Conservation (phyloP, 129 eudicot genomes). For the Flaveria linearis region DNA sequence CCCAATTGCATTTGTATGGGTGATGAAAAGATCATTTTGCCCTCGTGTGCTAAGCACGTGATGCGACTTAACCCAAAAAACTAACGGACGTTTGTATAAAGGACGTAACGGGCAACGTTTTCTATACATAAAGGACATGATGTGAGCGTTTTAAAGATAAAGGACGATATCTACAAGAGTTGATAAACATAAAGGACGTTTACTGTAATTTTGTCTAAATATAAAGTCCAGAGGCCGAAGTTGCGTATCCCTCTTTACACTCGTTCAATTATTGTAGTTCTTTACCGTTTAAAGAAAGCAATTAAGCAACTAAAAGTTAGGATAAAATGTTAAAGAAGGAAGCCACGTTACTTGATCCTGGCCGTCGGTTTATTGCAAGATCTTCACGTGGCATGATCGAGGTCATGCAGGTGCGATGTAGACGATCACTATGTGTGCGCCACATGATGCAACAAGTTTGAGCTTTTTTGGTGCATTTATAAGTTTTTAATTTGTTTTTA, state of each 20-base stretch:
- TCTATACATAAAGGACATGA: no score
- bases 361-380: not conserved
- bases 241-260: not conserved
- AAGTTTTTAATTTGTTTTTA: not conserved
- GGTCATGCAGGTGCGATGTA: not conserved
- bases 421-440: not conserved
- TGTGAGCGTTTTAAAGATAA: no score
- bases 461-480: not conserved
- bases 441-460: conserved; percentile 13
- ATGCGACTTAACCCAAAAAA: no score
- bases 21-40: no score
- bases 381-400: not conserved
- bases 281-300: not conserved
- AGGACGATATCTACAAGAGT: no score
- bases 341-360: conserved; percentile 8
- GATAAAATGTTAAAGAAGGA: not conserved
- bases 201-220: no score
- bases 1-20: no score
- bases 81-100: no score
- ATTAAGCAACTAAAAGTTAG: not conserved
- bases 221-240: not conserved
- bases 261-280: no score
- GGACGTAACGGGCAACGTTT: no score
- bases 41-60: no score
- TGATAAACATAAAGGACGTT: no score